Evolutionary conservation across 108 stramenopile species (phyloP).

Genomic region (Cyclotella distinguenda): DNA sequence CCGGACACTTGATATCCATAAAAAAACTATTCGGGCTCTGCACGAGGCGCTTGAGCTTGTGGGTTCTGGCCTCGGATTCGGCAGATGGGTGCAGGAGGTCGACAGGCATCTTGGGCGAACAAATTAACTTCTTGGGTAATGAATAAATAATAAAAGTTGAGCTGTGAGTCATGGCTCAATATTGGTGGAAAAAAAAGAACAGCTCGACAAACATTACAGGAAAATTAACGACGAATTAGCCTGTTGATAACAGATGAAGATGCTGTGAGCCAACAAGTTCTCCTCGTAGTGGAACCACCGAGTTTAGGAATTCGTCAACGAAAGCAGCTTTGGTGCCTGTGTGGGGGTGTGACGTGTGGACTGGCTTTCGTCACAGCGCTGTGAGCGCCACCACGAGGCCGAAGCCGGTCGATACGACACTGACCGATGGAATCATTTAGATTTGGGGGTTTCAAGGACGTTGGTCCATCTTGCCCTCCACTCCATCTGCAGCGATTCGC

Average conservation of each 20-base stretch:
- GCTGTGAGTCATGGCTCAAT: neutral
- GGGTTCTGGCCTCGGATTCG: slow-evolving; percentile 89
- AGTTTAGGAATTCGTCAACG: too few relatives aligned
- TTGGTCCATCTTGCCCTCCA: too few relatives aligned
- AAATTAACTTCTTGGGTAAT: neutral
- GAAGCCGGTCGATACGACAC: too few relatives aligned
- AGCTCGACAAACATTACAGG: neutral
- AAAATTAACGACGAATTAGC: neutral
- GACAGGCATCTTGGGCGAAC: slow-evolving; percentile 83
- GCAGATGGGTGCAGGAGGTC: slow-evolving; percentile 95
- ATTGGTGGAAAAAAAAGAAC: too few relatives aligned
- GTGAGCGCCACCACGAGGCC: too few relatives aligned
- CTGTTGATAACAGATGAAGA: neutral
- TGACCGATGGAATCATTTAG: too few relatives aligned
- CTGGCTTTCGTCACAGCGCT: too few relatives aligned
- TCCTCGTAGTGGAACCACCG: too few relatives aligned
- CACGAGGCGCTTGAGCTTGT: slow-evolving; percentile 99
- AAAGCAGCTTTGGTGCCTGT: too few relatives aligned
- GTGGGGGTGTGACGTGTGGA: too few relatives aligned
- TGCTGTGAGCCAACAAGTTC: neutral
- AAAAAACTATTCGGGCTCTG: slow-evolving; percentile 99
- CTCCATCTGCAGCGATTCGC: too few relatives aligned
- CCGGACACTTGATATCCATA: slow-evolving; percentile 99
- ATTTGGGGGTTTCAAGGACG: too few relatives aligned
- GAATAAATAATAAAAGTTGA: neutral